Conservation (phyloP, 106 monocot genomes). For the Dactylorhiza incarnata region DNA sequence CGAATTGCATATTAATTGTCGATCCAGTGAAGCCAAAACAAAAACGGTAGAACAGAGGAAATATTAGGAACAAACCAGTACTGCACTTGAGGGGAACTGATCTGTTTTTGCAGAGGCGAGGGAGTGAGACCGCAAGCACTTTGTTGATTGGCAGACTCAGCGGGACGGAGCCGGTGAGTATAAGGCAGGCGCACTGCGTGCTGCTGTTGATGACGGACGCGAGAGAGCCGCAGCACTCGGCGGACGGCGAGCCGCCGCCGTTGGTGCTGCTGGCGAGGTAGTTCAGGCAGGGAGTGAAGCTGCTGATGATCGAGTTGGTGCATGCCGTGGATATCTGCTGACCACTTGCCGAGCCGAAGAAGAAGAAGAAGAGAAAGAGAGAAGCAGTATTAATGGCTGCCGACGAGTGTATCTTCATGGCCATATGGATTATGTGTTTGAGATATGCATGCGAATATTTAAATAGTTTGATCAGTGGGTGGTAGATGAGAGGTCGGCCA, state of each 20-base stretch:
- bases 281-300: conserved; percentile 88
- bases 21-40: not conserved
- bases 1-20: too few species aligned
- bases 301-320: conserved; percentile 42
- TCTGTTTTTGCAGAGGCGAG: conserved; percentile 37
- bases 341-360: not conserved
- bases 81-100: conserved; percentile 64
- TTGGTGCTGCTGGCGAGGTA: conserved; percentile 80
- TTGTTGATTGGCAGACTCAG: conserved; percentile 67
- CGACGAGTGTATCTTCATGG: not conserved
- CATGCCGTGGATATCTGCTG: conserved; percentile 55
- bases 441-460: not conserved
- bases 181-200: conserved; percentile 62
- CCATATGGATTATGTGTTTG: not conserved
- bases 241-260: conserved; percentile 55
- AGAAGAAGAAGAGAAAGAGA: not conserved
- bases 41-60: not conserved
- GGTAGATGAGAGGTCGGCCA: not conserved
- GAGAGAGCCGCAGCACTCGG: conserved; percentile 57
- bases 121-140: conserved; percentile 51
- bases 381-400: not conserved
- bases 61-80: not conserved
- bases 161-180: conserved; percentile 72
- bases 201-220: conserved; percentile 32
- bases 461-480: not conserved